phyloP scores from a whole-genome alignment of 2,329 filamentous ascomycete species.

The Biscogniauxia marginata region DNA sequence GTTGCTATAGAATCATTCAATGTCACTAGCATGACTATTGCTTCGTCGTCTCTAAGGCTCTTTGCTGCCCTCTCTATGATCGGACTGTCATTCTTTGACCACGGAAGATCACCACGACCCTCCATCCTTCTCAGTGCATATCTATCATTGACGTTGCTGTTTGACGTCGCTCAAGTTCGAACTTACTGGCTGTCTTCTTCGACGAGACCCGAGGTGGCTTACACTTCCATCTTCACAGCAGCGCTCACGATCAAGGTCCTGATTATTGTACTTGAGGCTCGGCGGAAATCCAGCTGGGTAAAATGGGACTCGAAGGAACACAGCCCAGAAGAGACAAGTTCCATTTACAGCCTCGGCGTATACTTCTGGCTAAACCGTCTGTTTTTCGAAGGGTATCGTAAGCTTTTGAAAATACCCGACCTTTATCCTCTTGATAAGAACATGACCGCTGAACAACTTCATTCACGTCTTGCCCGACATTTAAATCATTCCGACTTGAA shows the following conservation, averaged over 20 bases:
- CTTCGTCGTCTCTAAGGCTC: conserved; percentile 4
- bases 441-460: conserved; percentile 10
- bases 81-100: conserved; percentile 12
- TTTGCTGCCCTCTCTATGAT: conserved; percentile 13
- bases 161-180: conserved; percentile 43
- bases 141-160: conserved; percentile 40
- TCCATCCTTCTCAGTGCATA: conserved; percentile 43
- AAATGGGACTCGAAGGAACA: conserved; percentile 15
- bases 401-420: conserved; percentile 32
- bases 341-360: conserved; percentile 34
- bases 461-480: conserved; percentile 15
- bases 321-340: conserved; percentile 37
- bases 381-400: conserved; percentile 35
- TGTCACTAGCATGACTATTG: conserved; percentile 3
- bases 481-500: conserved; percentile 9
- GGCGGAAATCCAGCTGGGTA: conserved; percentile 18
- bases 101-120: conserved; percentile 33
- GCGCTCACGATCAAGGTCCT: conserved; percentile 18
- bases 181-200: conserved; percentile 25
- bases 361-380: conserved; percentile 38
- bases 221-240: conserved; percentile 16
- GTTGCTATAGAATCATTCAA: conserved; percentile 4
- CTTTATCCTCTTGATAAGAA: conserved; percentile 34
- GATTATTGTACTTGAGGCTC: conserved; percentile 21
- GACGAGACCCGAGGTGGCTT: conserved; percentile 6